Conservation (phyloP, 495 filamentous ascomycete genomes). For the Coniosporium apollinis region DNA sequence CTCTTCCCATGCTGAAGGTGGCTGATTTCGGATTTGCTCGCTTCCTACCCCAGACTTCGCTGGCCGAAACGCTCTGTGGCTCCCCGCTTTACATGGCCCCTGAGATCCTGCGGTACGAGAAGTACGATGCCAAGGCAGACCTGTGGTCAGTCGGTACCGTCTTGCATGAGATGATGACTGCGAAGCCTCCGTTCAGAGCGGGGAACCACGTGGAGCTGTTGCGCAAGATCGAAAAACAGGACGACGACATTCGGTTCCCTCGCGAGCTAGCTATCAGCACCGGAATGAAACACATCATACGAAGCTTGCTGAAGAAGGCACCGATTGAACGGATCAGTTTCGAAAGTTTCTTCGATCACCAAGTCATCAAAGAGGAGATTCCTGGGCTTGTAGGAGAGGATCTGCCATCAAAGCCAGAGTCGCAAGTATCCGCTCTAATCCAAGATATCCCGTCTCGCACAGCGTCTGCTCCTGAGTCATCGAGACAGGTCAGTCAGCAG, state of each 20-base stretch:
- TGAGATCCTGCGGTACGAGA: constrained; percentile 91
- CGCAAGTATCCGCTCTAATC: constrained; percentile 13
- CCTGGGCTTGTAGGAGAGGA: constrained; percentile 72
- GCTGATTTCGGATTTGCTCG: constrained; percentile 96
- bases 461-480: no score
- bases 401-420: constrained; percentile 26
- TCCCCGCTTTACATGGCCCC: constrained; percentile 99
- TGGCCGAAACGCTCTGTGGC: constrained; percentile 91
- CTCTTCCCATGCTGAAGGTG: constrained; percentile 87
- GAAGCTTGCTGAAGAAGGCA: constrained; percentile 63
- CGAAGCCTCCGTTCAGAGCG: constrained; percentile 79
- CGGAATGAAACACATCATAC: constrained; percentile 68
- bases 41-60: constrained; percentile 68
- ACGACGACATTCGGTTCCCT: constrained; percentile 70
- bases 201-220: constrained; percentile 88
- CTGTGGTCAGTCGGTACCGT: constrained; percentile 96
- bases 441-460: not conserved
- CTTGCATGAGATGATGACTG: constrained; percentile 83
- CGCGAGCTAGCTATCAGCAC: constrained; percentile 53
- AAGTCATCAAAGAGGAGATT: constrained; percentile 60
- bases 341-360: constrained; percentile 58
- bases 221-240: constrained; percentile 70
- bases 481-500: no score
- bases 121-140: constrained; percentile 93
- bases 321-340: constrained; percentile 75